Evolutionary conservation across 257 asterid genomes (phyloP), one percentile per base, ranked within the genome.

Genomic region (Osmanthus fragrans): DNA sequence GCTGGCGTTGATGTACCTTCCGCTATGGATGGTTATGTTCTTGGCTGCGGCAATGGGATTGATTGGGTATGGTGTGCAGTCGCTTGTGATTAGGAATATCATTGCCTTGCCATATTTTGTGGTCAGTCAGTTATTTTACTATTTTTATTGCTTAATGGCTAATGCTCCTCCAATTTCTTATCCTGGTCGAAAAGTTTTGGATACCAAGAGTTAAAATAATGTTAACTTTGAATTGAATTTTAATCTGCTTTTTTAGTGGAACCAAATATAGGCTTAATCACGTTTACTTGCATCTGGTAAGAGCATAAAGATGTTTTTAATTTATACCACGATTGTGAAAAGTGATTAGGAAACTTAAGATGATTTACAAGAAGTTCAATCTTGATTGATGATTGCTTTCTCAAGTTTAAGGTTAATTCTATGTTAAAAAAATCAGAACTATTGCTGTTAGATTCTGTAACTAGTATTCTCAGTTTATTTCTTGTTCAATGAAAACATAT

Each of bases 51-150:
- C 49, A 47, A 90, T 94, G 97, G 98, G 98, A 1, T 36, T 94
- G 18, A 68, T 88, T n/a, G 97, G 98, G 16, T 94, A 94, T 71
- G 98, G 98, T 8, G 81, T 80, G n/a, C 98, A 94, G 76, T 94
- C 97, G 97, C 97, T 94, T 33, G 86, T 92, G 13, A 77, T 92
- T 4, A 84, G 58, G 10, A 25, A 84, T 73, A 75, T 86, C 70
- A 79, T 91, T 74, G 3, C 86, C 4, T 71, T 92, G 85, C 98
- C 98, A n/a, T 92, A 92, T 88, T 91, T 87, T 67, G 90, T 73
- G 97, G 98, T 94, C 51, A 87, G 98, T 94, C 58, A 86, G 96
- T 89, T 71, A 25, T 45, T 45, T 51, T 58, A 6, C 21, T 29
- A 11, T 12, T 23, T 21, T 9, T 11, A 11, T 63, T 27, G 30